These are phyloP conservation scores for Periconia digitata DNA, from an alignment of 2,329 filamentous ascomycete genomes.

Conservation along the genomic window DNA sequence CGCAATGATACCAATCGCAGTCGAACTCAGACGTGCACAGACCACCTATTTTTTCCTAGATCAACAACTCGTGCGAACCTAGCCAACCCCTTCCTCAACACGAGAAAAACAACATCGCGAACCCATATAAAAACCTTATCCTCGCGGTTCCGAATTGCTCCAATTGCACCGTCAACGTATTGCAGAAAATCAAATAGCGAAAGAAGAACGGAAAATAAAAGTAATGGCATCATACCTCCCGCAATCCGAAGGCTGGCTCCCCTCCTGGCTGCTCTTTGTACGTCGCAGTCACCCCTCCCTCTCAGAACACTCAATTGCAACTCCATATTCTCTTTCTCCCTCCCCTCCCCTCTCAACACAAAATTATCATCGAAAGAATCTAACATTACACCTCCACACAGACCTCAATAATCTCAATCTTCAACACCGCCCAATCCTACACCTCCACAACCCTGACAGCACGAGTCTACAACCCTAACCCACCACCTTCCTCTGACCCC, in stretches of 20 bases:
- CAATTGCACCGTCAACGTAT: no score
- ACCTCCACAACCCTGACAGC: constrained; percentile 76
- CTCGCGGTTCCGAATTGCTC: no score
- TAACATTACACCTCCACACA: constrained; percentile 39
- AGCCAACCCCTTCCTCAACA: no score
- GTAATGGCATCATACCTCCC: constrained; percentile 47
- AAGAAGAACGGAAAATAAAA: neutral
- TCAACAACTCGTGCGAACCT: no score
- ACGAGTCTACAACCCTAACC: constrained; percentile 77
- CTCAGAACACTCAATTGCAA: neutral
- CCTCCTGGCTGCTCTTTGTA: constrained; percentile 68
- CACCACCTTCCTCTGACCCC: constrained; percentile 41
- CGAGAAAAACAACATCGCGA: no score
- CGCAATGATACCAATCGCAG: no score
- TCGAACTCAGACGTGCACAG: no score
- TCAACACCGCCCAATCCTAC: constrained; percentile 50
- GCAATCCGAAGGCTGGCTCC: constrained; percentile 54
- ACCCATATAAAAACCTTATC: no score
- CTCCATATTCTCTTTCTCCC: constrained; percentile 4
- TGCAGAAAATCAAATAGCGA: neutral
- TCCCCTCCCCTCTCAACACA: neutral
- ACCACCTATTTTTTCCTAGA: no score
- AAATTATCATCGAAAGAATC: neutral
- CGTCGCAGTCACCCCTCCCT: constrained; percentile 20
- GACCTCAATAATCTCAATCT: constrained; percentile 78